Base-by-base conservation (phyloP, 2,329 filamentous ascomycete species). In the Claviceps cyperi region DNA sequence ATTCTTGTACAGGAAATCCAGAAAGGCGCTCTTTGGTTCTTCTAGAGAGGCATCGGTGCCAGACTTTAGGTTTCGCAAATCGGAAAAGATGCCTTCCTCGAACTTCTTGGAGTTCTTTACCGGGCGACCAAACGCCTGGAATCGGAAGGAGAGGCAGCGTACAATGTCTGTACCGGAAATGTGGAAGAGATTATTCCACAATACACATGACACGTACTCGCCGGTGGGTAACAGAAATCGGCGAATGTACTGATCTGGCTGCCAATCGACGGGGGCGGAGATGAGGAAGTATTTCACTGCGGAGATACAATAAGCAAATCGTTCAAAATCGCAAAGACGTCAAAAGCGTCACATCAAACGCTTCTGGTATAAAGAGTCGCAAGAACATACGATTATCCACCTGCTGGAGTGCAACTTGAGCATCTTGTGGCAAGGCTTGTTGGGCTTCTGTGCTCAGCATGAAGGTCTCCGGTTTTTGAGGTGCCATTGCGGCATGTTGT, bases 71-170 rank as follows among this genome's bases (percentile, higher is more conserved):
- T 98, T 98, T 68, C 92, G 86, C 66, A 98, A 74, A 66, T 98
- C 92, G 43, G 92, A 98, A 71, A 98, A 98, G 70, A 98, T 97
- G 59, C 92, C 92, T 70, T 98, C 92, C 70, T 98, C 92, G 64
- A 98, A 98, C 70, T 98, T 98, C 75, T 98, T 98, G 40, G 91
- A 94, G 75, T 98, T 98, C 77, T 96, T 97, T 54, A 98, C 92
- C 1, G 92, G 92, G 51, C 92, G 87, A 60, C 92, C 92, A 64
- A 98, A 98, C 48, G 92, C 92, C 73, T 97, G 92, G 72, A 98
- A 98, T 65, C 92, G 80, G 74, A 98, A 98, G 7, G 92, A 94
- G 44, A 98, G 79, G 64, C 92, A 98, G 78, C 92, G 83, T 54
- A 98, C 92, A 63, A 98, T 98, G 68, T 98, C 92, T 59, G 92